Base-by-base conservation (phyloP, 805 yeast species). In the Candida ovalis region DNA sequence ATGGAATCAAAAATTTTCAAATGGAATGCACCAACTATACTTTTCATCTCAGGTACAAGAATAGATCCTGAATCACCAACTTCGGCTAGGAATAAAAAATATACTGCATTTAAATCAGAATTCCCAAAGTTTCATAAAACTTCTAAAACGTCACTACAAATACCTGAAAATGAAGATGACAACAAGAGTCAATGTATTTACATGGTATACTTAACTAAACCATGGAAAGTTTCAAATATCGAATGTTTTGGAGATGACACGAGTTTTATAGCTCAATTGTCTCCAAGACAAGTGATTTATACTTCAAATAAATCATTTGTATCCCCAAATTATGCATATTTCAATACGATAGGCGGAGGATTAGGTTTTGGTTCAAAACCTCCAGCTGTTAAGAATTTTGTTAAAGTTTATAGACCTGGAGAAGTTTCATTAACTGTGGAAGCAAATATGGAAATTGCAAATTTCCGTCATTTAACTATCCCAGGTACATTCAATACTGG, bases 1-100 rank as follows among this genome's bases (percentile, higher is more conserved):
- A 76, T 92, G 49, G 96, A 91, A 66, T 77, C 84, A 47, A 88
- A 84, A 53, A 86, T 85, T 0, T 81, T 88, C 71, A 88, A 90
- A 57, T 92, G 97, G 96, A 82, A 80, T 56, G 94, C 96, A 0
- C 96, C 97, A 0, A 80, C 96, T 0, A 62, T 92, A 1, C 55
- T 91, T 8, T 50, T 91, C 0, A 71, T 92, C 0, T 76, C 80
- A 2, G 98, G 97, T 0, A 76, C 73, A 55, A 62, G 80, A 42
- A 62, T 83, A 22, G 62, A 66, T 39, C 45, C 59, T 33, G 66
- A 67, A 47, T 67, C 74, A 0, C 12, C 44, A 8, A 27, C 30
- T 2, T 15, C 41, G 6, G 15, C 18, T 15, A 59, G 69, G 19
- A 77, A 72, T 46, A 75, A 69, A 45, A 64, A 86, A 28, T 82